These are phyloP conservation scores for Heritiera fomes DNA, from an alignment of 345 rosid genomes.

Conservation along the genomic window DNA sequence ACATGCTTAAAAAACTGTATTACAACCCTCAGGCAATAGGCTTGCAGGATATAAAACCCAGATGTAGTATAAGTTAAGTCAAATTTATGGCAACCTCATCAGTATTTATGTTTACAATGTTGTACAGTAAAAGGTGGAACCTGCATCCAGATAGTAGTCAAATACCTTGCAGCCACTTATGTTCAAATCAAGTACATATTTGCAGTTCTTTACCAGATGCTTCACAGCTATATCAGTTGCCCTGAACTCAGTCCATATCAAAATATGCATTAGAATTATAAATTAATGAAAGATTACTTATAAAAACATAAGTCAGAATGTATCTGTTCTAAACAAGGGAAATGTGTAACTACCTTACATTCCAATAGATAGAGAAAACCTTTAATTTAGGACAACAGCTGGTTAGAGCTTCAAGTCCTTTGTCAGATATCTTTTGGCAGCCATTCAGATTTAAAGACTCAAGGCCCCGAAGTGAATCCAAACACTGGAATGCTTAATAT, in stretches of 20 bases:
- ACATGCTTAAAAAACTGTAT: neutral
- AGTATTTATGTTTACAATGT: neutral
- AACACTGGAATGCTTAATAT: slow-evolving; percentile 45
- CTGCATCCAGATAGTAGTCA: slow-evolving; percentile 12
- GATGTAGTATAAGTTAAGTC: neutral
- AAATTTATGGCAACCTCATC: neutral
- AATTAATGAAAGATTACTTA: slow-evolving; percentile 5
- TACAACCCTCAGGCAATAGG: neutral
- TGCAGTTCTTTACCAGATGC: slow-evolving; percentile 74
- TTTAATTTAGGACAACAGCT: slow-evolving; percentile 64
- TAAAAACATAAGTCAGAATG: slow-evolving; percentile 12
- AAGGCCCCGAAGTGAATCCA: slow-evolving; percentile 53
- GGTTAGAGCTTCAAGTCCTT: slow-evolving; percentile 68
- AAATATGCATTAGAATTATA: slow-evolving; percentile 18
- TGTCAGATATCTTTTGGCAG: slow-evolving; percentile 94
- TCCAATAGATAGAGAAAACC: slow-evolving; percentile 86
- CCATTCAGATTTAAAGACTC: slow-evolving; percentile 84
- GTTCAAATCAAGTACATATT: slow-evolving; percentile 64
- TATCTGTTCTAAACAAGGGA: slow-evolving; percentile 2
- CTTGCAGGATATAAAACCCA: neutral
- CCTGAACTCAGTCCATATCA: slow-evolving; percentile 42
- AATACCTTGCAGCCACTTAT: slow-evolving; percentile 94
- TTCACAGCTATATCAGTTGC: slow-evolving; percentile 60
- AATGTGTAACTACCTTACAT: slow-evolving; percentile 65
- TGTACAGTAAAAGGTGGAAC: slow-evolving; percentile 18